Evolutionary conservation across 1,284 basidiomycete genomes (phyloP), one percentile per base, ranked within the genome.

Genomic region (Microbotryum lychnidis-dioicae): DNA sequence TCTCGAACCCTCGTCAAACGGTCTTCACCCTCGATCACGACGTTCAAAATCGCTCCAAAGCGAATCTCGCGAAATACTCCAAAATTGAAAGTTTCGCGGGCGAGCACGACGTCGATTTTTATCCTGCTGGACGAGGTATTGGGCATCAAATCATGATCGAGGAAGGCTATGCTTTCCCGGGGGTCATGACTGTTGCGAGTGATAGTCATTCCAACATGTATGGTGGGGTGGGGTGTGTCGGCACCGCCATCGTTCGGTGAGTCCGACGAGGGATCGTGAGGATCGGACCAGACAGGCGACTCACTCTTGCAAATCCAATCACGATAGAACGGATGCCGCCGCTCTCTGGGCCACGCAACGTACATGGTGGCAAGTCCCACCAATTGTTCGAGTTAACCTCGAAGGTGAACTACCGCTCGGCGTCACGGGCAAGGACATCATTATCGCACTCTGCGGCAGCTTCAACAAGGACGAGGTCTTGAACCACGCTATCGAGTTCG

Each of bases 131-230:
- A 21, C 83, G 94, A 47, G 94, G 94, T n/a, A 99, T 99, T 65
- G 94, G 94, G 0, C 92, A 97, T 76, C 92, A 97, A 75, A 82
- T 96, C 60, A 84, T 97, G 62, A 85, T 97, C 23, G 92, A 97
- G 76, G 92, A 97, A 75, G 92, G 92, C 2, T 97, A 97, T 73
- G 91, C 92, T 0, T 97, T 93, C 76, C 92, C 92, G n/a, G 70
- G 72, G 12, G 66, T 67, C 0, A 81, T 92, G 69, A 90, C 89
- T 42, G 83, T 97, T 70, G 94, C 94, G 5, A 92, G 89, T 70
- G 94, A 99, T 77, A 91, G 88, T 73, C 94, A 99, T 76, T 91
- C 87, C 70, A 99, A 99, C 76, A 96, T 96, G 89, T 99, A 99
- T 73, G 94, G 94, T 33, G 94, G 94, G 56, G 89, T 99, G 1